Conservation (phyloP, 768 basidiomycete genomes). For the Inosperma sp. region DNA sequence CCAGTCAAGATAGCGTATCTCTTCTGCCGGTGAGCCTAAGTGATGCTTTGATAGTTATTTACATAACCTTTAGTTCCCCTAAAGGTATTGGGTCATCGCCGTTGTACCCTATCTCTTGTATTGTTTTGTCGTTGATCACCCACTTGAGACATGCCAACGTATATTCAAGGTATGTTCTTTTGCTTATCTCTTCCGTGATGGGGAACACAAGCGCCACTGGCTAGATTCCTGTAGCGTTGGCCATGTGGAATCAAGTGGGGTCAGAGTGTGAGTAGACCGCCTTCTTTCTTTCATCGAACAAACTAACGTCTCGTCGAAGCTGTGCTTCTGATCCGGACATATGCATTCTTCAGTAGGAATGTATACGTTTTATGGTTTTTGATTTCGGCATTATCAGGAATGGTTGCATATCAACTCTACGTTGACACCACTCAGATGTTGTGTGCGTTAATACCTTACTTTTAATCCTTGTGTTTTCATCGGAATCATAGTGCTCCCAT, state of each 20-base stretch:
- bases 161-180: slow-evolving; percentile 58
- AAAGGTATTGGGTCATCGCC: slow-evolving; percentile 77
- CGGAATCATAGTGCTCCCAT: slow-evolving; percentile 51
- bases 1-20: slow-evolving; percentile 80
- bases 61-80: slow-evolving; percentile 17
- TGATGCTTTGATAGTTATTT: slow-evolving; percentile 17
- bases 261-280: slow-evolving; percentile 55
- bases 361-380: slow-evolving; percentile 60
- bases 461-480: slow-evolving; percentile 7
- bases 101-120: slow-evolving; percentile 77
- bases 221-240: slow-evolving; percentile 75
- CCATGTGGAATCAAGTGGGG: slow-evolving; percentile 86
- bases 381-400: slow-evolving; percentile 61
- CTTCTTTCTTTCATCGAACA: slow-evolving; percentile 8
- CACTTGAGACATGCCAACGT: slow-evolving; percentile 56
- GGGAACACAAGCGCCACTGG: slow-evolving; percentile 6
- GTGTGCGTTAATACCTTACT: slow-evolving; percentile 32
- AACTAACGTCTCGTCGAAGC: slow-evolving; percentile 37
- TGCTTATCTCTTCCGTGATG: slow-evolving; percentile 1
- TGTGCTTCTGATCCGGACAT: slow-evolving; percentile 78
- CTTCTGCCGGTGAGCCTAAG: slow-evolving; percentile 65
- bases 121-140: slow-evolving; percentile 69
- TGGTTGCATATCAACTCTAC: slow-evolving; percentile 78
- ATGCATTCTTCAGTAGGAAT: slow-evolving; percentile 83
- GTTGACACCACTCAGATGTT: slow-evolving; percentile 77